These are phyloP conservation scores for Wickerhamiella alocasiicola DNA, from an alignment of 805 yeast genomes.

Conservation along the genomic window DNA sequence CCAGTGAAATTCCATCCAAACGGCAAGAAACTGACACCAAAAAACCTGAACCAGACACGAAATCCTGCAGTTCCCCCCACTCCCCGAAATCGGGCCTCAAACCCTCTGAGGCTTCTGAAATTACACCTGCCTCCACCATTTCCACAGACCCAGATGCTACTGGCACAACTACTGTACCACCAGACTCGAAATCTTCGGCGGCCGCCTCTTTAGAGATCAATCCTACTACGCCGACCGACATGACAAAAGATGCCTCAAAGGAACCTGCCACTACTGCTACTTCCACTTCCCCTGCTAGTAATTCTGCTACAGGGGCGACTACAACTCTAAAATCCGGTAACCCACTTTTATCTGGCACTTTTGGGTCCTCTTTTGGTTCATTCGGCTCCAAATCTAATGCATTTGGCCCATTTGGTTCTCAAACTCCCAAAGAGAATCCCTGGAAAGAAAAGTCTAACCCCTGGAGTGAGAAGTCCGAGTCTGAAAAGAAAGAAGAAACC, in stretches of 20 bases:
- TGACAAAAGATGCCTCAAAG: not conserved
- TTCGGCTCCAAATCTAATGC: not conserved
- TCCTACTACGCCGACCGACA: not conserved
- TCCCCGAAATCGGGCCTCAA: no score
- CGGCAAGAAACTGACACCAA: no score
- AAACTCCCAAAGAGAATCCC: not conserved
- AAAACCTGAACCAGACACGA: no score
- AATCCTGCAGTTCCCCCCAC: no score
- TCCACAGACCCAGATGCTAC: no score
- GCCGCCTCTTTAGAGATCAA: not conserved
- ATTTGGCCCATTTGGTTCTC: not conserved
- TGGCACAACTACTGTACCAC: no score
- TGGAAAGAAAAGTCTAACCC: slow-evolving; percentile 2
- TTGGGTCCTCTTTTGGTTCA: slow-evolving; percentile 13
- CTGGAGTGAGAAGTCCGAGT: not conserved
- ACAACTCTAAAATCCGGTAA: slow-evolving; percentile 3
- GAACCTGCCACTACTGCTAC: no score
- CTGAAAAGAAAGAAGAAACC: slow-evolving; percentile 13
- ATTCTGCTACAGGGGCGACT: not conserved
- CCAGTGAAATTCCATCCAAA: no score
- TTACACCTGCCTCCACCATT: no score
- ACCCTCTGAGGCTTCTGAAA: no score
- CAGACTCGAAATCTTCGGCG: no score
- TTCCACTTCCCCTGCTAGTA: no score
- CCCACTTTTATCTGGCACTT: slow-evolving; percentile 9